A percentile compares a stretch with the other conserved stretches of the same genome.
Evolutionary conservation across 495 filamentous ascomycete genomes (phyloP).

Genomic region (Penicillium pulvis): DNA sequence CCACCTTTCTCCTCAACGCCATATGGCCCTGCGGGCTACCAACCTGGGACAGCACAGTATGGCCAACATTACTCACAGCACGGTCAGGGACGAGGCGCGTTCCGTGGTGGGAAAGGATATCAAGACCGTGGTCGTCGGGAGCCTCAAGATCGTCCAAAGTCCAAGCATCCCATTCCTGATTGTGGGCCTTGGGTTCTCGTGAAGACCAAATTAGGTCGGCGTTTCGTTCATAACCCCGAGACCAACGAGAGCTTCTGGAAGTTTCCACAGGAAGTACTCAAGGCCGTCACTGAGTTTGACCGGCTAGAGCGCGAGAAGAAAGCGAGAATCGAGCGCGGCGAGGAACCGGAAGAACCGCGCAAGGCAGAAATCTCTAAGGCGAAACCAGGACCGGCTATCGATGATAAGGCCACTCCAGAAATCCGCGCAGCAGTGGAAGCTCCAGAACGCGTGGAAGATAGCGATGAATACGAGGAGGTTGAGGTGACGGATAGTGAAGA

Average conservation of each 20-base stretch:
- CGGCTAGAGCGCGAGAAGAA: conserved; percentile 52
- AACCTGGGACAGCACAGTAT: conserved; percentile 16
- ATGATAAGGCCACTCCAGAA: background rate
- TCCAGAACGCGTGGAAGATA: conserved; percentile 39
- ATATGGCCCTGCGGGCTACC: conserved; percentile 38
- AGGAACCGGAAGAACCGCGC: conserved; percentile 29
- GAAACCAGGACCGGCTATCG: conserved; percentile 3
- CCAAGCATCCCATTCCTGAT: conserved; percentile 74
- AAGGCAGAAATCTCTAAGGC: conserved; percentile 13
- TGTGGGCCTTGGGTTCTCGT: conserved; percentile 91
- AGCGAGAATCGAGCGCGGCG: conserved; percentile 45
- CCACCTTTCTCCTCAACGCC: conserved; percentile 48
- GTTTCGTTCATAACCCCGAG: conserved; percentile 83
- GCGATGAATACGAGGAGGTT: conserved; percentile 83
- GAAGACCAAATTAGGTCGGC: conserved; percentile 81
- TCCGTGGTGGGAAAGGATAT: conserved; percentile 51
- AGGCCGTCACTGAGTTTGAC: conserved; percentile 75
- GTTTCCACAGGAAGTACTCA: conserved; percentile 80
- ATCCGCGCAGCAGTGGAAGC: conserved; percentile 10
- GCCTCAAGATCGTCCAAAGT: conserved; percentile 77
- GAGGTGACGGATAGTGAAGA: conserved; percentile 77
- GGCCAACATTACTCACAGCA: conserved; percentile 22
- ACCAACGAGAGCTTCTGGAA: conserved; percentile 92
- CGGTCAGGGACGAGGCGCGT: conserved; percentile 37
- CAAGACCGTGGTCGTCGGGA: conserved; percentile 59